Base-by-base conservation (phyloP, 2,329 filamentous ascomycete species). In the Ceratocystis harringtonii region DNA sequence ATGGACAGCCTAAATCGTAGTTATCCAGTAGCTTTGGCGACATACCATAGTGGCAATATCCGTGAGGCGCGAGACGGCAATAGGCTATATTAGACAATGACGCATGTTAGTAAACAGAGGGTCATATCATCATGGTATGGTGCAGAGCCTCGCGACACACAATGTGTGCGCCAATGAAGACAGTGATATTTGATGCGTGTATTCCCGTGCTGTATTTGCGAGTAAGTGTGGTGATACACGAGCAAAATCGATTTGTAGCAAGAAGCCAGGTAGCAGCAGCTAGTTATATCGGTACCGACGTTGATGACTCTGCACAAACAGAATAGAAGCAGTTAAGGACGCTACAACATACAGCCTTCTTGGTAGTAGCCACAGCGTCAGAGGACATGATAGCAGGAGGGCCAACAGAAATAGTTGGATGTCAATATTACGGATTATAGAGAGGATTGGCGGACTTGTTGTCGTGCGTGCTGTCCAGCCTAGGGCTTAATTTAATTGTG, bases 21-120 rank as follows among this genome's bases (percentile, higher is more conserved):
- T 44, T 64, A n/a, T 25, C 41, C n/a, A 32, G 66, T 67, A 66
- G 50, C 50, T 15, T 41, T 41, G 36, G 36, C 17, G 68, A 78
- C 84, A 72, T 81, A 92, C 89, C 80, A 92, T 88, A 73, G 84
- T 85, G 71, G 89, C 87, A 74, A 96, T 92, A 78, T 94, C 89
- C 78, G 87, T 88, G 70, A 96, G 83, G 70, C 90, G 82, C 72
- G 84, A 86, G 70, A 85, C 81, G 68, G 88, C 81, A 71, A 95
- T 82, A 68, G 90, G 90, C 88, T 92, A 72, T 44, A 10, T n/a
- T n/a, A 64, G 5, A 43, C 44, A 28, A 50, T 25, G 43, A 7
- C 32, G 30, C 12, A 63, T 45, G 65, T 68, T 43, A 65, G 62
- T 22, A 66, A 52, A 50, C 28, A n/a, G 5, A 28, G 19, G 30